Base-by-base conservation (phyloP, 192 early-diverging fungal genomes). In the Backusella psychrophila region DNA sequence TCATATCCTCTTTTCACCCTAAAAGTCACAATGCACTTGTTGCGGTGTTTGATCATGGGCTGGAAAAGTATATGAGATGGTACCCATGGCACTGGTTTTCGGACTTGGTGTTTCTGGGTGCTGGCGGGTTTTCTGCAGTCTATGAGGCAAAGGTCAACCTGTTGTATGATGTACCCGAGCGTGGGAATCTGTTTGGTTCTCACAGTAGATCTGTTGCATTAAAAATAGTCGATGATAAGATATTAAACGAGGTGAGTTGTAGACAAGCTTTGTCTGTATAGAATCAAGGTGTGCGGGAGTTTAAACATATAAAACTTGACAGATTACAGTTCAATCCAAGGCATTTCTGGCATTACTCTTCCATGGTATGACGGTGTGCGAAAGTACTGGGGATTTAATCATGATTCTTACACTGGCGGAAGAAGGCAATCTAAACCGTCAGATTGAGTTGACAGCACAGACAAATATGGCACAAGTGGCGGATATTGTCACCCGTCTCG, bases 191-290 rank as follows among this genome's bases (percentile, higher is more conserved):
- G 21, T 66, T 56, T 17, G 68, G 69, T 19, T 70, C 68, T 31
- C 29, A 46, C 41, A 69, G 44, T 15, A 49, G 74, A 56, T 41
- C 52, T 1, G 78, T 80, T 14, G 78, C 69, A 9, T 46, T 80
- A 35, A 80, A 80, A 69, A 69, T 80, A 44, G 78, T 80, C 1
- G 78, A 80, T 59, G 78, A 80, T 21, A 80, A 80, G 52, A 70
- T 80, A 4, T 66, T 80, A 42, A 80, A 80, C 29, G 78, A 80
- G 70, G 78, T 72, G 68, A 41, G 41, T 31, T 46, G 8, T 23
- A 39, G 38, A 39, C 38, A 39, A 12, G 38, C 12, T 39, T 39
- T 8, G 2, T 8, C 38, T 8, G 38, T 39, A 39, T 12, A 39
- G 11, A 12, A 3, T 33, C 33, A 33, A 3, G 33, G 33, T 33